phyloP scores from a whole-genome alignment of 805 yeast genomes.

The Saturnispora besseyi region DNA sequence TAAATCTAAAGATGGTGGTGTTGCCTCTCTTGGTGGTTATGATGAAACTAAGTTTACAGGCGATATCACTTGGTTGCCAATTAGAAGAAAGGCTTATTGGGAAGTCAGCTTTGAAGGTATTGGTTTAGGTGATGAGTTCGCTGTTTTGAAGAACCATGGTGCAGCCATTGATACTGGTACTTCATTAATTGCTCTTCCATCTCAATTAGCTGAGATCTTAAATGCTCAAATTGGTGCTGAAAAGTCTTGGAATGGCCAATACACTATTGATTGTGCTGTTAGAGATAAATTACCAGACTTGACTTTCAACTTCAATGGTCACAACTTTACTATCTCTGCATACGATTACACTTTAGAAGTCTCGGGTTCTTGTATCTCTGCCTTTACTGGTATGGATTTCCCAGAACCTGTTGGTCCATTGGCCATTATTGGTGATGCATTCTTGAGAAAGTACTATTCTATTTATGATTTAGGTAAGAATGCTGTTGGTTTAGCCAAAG shows the following conservation, averaged over 20 bases:
- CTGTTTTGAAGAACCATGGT: conserved; percentile 73
- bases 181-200: conserved; percentile 88
- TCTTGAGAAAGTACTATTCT: conserved; percentile 91
- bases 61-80: conserved; percentile 89
- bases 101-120: conserved; percentile 90
- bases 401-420: conserved; percentile 95
- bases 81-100: conserved; percentile 99
- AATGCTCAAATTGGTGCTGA: conserved; percentile 95
- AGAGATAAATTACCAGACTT: conserved; percentile 85
- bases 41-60: conserved; percentile 73
- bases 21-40: conserved; percentile 91
- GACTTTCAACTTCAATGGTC: conserved; percentile 82
- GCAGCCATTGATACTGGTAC: conserved; percentile 99
- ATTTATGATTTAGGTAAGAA: conserved; percentile 83
- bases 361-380: conserved; percentile 91
- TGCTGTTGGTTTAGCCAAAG: conserved; percentile 90
- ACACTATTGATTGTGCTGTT: conserved; percentile 79
- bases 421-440: conserved; percentile 95
- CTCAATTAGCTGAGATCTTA: conserved; percentile 90
- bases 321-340: conserved; percentile 83
- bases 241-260: conserved; percentile 97
- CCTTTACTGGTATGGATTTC: conserved; percentile 95
- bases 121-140: conserved; percentile 87
- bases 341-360: conserved; percentile 92
- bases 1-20: conserved; percentile 70